A percentile compares a stretch with the other conserved stretches of the same genome.
Evolutionary conservation across 345 rosid species (phyloP).

Genomic region (Euphorbia pulcherrima): DNA sequence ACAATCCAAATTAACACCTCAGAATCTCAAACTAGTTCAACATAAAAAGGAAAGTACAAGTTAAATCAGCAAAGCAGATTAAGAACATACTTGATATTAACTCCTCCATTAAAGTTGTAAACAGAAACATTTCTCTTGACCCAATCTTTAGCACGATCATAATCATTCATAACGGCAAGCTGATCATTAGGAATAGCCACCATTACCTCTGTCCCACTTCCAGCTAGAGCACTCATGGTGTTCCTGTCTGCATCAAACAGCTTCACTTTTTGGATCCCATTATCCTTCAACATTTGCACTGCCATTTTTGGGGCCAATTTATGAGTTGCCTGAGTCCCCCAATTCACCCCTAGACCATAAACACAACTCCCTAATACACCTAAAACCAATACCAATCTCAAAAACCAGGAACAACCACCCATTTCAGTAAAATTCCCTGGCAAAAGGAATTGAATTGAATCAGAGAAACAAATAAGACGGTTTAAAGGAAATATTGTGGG

Average conservation of each 20-base stretch:
- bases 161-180: slow-evolving; percentile 54
- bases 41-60: neutral
- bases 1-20: too few relatives aligned
- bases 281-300: slow-evolving; percentile 70
- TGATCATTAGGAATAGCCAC: slow-evolving; percentile 89
- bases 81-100: slow-evolving; percentile 59
- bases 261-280: slow-evolving; percentile 77
- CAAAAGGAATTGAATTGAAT: neutral
- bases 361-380: slow-evolving; percentile 33
- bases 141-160: slow-evolving; percentile 59
- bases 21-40: neutral
- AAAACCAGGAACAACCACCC: slow-evolving; percentile 23
- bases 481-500: too few relatives aligned
- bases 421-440: slow-evolving; percentile 21
- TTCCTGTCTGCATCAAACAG: slow-evolving; percentile 68
- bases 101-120: slow-evolving; percentile 64
- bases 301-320: slow-evolving; percentile 59
- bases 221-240: slow-evolving; percentile 72
- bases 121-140: slow-evolving; percentile 60
- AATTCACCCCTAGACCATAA: slow-evolving; percentile 70
- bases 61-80: too few relatives aligned
- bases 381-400: slow-evolving; percentile 26
- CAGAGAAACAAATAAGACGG: too few relatives aligned
- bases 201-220: slow-evolving; percentile 74
- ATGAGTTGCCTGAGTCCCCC: slow-evolving; percentile 83